Conservation (phyloP, 257 asterid genomes). For the Echites panduratus region DNA sequence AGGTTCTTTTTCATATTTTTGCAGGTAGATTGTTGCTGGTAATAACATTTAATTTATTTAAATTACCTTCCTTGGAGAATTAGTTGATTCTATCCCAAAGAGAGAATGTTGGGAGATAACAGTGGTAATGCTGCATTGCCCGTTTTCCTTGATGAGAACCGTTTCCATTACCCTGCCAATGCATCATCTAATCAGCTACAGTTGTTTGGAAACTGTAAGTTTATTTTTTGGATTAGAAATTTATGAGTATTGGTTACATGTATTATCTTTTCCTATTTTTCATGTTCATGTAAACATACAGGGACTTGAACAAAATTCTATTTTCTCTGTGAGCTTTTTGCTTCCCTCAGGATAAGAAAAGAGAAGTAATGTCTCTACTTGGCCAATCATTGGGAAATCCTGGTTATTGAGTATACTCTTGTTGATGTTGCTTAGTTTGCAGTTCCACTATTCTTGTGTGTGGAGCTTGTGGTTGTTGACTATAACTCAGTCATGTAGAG, state of each 20-base stretch:
- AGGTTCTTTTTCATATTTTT: neutral
- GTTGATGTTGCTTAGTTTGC: neutral
- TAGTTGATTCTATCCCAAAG: conserved; percentile 3
- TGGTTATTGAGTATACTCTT: neutral
- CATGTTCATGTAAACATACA: neutral
- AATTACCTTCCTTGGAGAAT: conserved; percentile 11
- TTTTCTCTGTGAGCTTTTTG: neutral
- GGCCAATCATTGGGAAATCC: neutral
- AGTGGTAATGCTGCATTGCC: conserved; percentile 40
- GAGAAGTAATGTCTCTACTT: neutral
- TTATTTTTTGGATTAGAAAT: neutral
- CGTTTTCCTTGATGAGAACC: conserved; percentile 36
- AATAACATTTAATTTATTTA: conserved; percentile 15
- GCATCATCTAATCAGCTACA: conserved; percentile 58
- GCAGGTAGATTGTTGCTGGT: conserved; percentile 16
- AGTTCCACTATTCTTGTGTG: neutral
- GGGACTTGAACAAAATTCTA: neutral
- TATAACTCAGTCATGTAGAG: neutral
- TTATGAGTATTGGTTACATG: neutral
- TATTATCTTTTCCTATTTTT: neutral
- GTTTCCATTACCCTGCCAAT: conserved; percentile 43
- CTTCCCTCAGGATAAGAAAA: neutral
- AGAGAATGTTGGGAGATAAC: conserved; percentile 57
- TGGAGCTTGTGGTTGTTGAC: neutral
- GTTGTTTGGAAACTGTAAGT: conserved; percentile 65